Base-by-base conservation (phyloP, 1,139 yeast species). In the Geotrichum klebahnii region DNA sequence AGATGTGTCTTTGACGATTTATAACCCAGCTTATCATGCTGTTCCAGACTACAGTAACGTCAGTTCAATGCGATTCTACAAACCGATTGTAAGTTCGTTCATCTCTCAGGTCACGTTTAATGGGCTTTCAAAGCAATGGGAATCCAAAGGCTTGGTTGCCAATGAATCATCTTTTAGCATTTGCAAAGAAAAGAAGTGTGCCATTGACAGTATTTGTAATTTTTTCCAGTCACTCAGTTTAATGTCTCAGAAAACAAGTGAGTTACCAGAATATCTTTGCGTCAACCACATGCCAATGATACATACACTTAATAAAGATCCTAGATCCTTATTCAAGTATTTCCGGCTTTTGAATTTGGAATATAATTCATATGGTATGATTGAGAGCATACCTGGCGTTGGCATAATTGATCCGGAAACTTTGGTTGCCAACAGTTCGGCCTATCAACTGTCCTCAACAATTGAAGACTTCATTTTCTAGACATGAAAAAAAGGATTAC, bases 81-180 rank as follows among this genome's bases (percentile, higher is more conserved):
- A 44, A 14, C 47, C 42, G 14, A 44, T 44, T 22, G 29, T 26
- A 8, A 26, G 29, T 26, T 26, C 29, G 9, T 26, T 26, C 10
- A 26, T 26, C 10, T 26, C 29, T 26, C 29, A 26, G 10, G 29
- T 10, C 6, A 26, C 6, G 29, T 26, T 26, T 26, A 26, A 26
- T 10, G 29, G 29, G 9, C 9, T 26, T 26, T 26, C 29, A 10
- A 26, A 26, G 10, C 9, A 6, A 26, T 26, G 29, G 29, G 29
- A 26, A 26, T 26, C 10, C 10, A 26, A 26, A 10, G 29, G 29
- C 29, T 8, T 10, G 10, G 10, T 26, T 26, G 10, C 10, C 10
- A 26, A 26, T 8, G 29, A 26, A 26, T 26, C 29, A 8, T 26
- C 29, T 8, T 26, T 26, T 8, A 26, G 10, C 29, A 6, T 26